Base-by-base conservation (phyloP, 1,284 basidiomycete species). In the Fomitopsis pinicola region DNA sequence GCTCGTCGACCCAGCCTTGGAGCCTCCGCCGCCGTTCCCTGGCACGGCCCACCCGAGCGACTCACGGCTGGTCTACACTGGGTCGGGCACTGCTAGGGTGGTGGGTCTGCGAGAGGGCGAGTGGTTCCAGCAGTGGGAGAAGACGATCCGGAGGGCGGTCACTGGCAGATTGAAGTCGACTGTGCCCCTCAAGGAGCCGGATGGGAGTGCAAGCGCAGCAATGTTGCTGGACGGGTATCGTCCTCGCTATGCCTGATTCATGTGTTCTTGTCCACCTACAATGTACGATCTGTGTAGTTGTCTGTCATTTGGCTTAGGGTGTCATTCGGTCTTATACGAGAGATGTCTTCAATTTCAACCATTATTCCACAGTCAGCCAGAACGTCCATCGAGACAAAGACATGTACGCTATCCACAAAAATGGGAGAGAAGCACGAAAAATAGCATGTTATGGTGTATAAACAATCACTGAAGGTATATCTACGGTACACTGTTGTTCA, bases 111-210 rank as follows among this genome's bases (percentile, higher is more conserved):
- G 80, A 62, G 92, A 93, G 73, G 88, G 86, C 5, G 82, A 87
- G 64, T 94, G 90, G 90, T 89, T 91, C 73, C 81, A 81, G 69
- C 78, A 78, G 57, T 93, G 91, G 90, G 87, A 92, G 67, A 79
- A 78, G 42, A 79, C 83, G 3, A 91, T 94, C 57, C 66, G 72
- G 42, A 62, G 67, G 5, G 71, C 71, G 7, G 72, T 73, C 15
- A 64, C 59, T 14, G 61, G 71, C 53, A 68, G 71, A 33, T 42
- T 78, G 59, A 69, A 65, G 58, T 65, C 66, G 8, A 59, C 61
- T 36, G 66, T 69, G 10, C 72, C 75, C 7, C 63, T 79, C 58
- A 64, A 65, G 28, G 38, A 48, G n/a, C 62, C 59, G 12, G 67
- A 74, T 59, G 62, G 50, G 30, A 57, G 60, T 9, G 45, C 48